Conservation (phyloP, 306 rosid genomes). For the Castanea crenata region DNA sequence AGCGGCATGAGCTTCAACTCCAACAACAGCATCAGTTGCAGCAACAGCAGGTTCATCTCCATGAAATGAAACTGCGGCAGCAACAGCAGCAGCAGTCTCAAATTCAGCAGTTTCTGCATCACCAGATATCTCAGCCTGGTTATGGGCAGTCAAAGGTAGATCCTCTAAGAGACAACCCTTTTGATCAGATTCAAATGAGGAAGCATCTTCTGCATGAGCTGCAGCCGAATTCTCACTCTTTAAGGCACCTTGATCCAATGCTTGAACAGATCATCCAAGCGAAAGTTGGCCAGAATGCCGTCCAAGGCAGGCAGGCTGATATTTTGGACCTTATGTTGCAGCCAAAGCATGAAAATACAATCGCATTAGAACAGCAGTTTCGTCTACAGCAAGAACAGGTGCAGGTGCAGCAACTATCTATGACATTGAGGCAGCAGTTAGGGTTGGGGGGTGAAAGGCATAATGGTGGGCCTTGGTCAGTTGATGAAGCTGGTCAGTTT, state of each 20-base stretch:
- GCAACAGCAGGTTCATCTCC: conserved; percentile 50
- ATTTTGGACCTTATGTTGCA: conserved; percentile 51
- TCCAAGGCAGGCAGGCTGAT: conserved; percentile 55
- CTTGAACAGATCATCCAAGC: conserved; percentile 61
- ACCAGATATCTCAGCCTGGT: conserved; percentile 48
- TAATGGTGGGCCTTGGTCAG: conserved; percentile 44
- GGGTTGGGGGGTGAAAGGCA: conserved; percentile 64
- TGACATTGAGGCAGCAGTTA: conserved; percentile 55
- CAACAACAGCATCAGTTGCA: conserved; percentile 58
- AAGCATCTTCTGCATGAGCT: conserved; percentile 42
- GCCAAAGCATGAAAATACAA: conserved; percentile 50
- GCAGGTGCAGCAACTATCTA: conserved; percentile 54
- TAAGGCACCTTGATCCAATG: conserved; percentile 50
- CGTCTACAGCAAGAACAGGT: conserved; percentile 53
- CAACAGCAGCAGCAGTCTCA: conserved; percentile 51
- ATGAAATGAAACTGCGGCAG: conserved; percentile 58
- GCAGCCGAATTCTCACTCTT: conserved; percentile 48
- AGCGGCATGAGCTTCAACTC: conserved; percentile 56
- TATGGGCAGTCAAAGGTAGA: conserved; percentile 51
- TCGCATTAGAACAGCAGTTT: conserved; percentile 51
- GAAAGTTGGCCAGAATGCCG: conserved; percentile 46
- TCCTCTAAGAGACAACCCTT: conserved; percentile 42
- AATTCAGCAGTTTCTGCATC: conserved; percentile 54
- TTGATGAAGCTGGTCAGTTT: conserved; percentile 52
- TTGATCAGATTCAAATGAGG: conserved; percentile 51